A percentile compares a stretch with the other conserved stretches of the same genome.
These are phyloP conservation scores for Penicillium sp. DNA, from an alignment of 2,329 filamentous ascomycete genomes.

Conservation along the genomic window DNA sequence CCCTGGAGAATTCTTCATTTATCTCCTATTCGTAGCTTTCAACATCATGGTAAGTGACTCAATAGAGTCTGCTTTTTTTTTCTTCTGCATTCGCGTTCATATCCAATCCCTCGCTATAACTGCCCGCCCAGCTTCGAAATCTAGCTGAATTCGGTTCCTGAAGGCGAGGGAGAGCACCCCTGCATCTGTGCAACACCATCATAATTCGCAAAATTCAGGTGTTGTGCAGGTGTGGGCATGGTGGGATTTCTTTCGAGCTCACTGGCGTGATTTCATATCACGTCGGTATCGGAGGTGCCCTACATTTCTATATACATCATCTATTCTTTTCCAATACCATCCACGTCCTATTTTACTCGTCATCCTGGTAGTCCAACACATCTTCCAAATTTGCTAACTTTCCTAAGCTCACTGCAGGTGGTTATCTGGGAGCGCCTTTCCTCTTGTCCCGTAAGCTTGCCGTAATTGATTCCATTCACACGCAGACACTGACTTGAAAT, in stretches of 20 bases:
- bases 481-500: conserved; percentile 44
- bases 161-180: conserved; percentile 78
- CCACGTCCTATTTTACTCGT: conserved; percentile 17
- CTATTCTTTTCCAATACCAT: conserved; percentile 26
- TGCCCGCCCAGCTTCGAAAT: conserved; percentile 68
- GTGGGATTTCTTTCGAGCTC: conserved; percentile 74
- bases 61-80: conserved; percentile 15
- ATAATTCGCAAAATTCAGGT: conserved; percentile 58
- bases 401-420: conserved; percentile 44
- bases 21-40: conserved; percentile 69
- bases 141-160: conserved; percentile 80
- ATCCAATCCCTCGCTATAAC: conserved; percentile 64
- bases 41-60: conserved; percentile 73
- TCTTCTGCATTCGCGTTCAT: conserved; percentile 22
- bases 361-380: conserved; percentile 23
- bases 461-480: conserved; percentile 1
- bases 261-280: conserved; percentile 54
- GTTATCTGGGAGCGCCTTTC: conserved; percentile 31
- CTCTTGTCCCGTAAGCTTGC: conserved; percentile 41
- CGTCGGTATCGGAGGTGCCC: conserved; percentile 65
- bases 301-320: conserved; percentile 53
- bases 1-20: conserved; percentile 78
- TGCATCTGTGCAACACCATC: conserved; percentile 60
- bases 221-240: conserved; percentile 68
- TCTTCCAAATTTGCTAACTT: conserved; percentile 31